These are phyloP conservation scores for Vitis rupestris DNA, from an alignment of 164 flowering plant genomes.

Conservation along the genomic window DNA sequence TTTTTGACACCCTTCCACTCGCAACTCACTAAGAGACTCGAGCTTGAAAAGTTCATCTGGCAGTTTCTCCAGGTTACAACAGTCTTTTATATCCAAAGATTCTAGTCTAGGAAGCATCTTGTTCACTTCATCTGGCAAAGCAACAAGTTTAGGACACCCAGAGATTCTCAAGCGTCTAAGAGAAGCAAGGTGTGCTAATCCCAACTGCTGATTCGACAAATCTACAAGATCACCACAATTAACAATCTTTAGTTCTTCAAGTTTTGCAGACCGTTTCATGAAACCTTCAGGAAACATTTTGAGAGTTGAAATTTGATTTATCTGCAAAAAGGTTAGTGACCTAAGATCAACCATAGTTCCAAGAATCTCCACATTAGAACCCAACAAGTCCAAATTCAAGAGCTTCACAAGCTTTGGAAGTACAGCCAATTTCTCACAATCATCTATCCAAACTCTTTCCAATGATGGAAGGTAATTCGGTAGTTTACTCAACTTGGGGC, in stretches of 20 bases:
- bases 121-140: slow-evolving; percentile 1
- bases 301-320: neutral
- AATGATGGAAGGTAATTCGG: neutral
- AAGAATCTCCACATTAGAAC: neutral
- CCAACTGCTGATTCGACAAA: neutral
- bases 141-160: neutral
- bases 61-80: slow-evolving; percentile 11
- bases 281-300: neutral
- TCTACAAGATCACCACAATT: neutral
- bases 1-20: slow-evolving; percentile 2
- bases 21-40: slow-evolving; percentile 6
- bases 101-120: slow-evolving; percentile 8
- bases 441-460: neutral
- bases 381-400: neutral
- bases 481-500: neutral
- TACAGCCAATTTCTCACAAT: slow-evolving; percentile 1
- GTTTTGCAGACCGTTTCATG: neutral
- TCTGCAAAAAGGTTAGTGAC: neutral
- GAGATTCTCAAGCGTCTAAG: slow-evolving; percentile 3
- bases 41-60: slow-evolving; percentile 1
- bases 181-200: neutral
- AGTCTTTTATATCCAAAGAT: slow-evolving; percentile 7
- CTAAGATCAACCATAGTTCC: neutral
- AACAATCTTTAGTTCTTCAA: slow-evolving; percentile 4
- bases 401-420: neutral